phyloP scores from a whole-genome alignment of 164 flowering plant genomes.

The Cinnamomum micranthum region DNA sequence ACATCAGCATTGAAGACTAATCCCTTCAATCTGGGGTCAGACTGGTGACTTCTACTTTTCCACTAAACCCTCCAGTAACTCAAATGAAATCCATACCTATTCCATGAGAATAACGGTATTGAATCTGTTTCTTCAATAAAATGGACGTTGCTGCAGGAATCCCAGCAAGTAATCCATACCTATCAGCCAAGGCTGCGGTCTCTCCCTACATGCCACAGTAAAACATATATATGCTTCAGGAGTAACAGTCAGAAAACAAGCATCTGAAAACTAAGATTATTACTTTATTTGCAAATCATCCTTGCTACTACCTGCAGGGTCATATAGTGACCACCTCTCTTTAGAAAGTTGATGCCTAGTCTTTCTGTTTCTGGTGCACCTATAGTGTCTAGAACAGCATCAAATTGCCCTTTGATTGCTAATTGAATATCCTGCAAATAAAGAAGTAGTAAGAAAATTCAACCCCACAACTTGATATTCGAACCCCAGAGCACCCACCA shows the following conservation, averaged over 20 bases:
- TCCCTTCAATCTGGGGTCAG: no score
- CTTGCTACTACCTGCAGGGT: constrained; percentile 71
- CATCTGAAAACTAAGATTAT: not conserved
- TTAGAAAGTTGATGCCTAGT: constrained; percentile 61
- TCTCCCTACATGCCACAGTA: constrained; percentile 58
- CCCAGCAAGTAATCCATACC: constrained; percentile 74
- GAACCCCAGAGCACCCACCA: no score
- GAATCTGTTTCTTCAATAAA: constrained; percentile 70
- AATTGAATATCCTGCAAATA: constrained; percentile 61
- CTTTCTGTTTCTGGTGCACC: constrained; percentile 85
- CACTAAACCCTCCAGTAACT: no score
- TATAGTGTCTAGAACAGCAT: constrained; percentile 94
- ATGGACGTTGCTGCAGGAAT: constrained; percentile 63
- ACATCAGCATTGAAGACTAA: no score
- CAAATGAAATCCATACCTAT: constrained; percentile 48
- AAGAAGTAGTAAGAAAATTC: not conserved
- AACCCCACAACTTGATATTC: no score
- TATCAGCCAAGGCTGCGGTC: constrained; percentile 79
- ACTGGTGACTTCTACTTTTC: no score
- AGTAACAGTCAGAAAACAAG: not conserved
- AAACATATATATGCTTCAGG: constrained; percentile 3
- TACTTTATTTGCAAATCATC: not conserved
- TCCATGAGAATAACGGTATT: constrained; percentile 77
- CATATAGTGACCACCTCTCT: constrained; percentile 91
- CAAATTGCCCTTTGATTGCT: constrained; percentile 67